These are phyloP conservation scores for Debaryomyces fabryi DNA, from an alignment of 1,139 yeast genomes.

Conservation along the genomic window DNA sequence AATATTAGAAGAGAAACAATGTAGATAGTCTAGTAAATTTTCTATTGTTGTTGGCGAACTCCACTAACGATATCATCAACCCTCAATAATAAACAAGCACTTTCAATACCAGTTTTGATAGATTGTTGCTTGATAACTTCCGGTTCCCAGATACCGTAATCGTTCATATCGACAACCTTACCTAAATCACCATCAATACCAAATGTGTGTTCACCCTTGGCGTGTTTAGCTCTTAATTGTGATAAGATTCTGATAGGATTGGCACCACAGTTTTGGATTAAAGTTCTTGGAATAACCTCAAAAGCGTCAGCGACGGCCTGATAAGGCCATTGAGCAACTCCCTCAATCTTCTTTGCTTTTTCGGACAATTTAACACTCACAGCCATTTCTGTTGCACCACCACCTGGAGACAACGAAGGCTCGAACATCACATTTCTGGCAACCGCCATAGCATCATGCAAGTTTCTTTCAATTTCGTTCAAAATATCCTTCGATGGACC, in stretches of 20 bases:
- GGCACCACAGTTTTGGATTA: slow-evolving; percentile 97
- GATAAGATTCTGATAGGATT: slow-evolving; percentile 89
- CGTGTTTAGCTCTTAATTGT: slow-evolving; percentile 94
- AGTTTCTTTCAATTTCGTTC: slow-evolving; percentile 93
- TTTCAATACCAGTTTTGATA: slow-evolving; percentile 94
- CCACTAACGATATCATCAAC: slow-evolving; percentile 99
- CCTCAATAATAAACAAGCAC: slow-evolving; percentile 90
- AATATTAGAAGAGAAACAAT: neutral
- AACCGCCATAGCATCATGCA: slow-evolving; percentile 99
- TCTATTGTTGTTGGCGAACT: slow-evolving; percentile 55
- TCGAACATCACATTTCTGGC: slow-evolving; percentile 94
- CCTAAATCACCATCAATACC: slow-evolving; percentile 97
- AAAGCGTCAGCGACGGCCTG: slow-evolving; percentile 98
- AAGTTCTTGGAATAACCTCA: slow-evolving; percentile 96
- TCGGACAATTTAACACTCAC: slow-evolving; percentile 87
- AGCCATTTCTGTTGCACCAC: slow-evolving; percentile 99
- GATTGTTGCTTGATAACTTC: slow-evolving; percentile 97
- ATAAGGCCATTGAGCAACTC: slow-evolving; percentile 98
- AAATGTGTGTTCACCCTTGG: slow-evolving; percentile 78
- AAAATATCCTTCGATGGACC: slow-evolving; percentile 98
- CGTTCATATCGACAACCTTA: slow-evolving; percentile 91
- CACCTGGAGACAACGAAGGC: slow-evolving; percentile 96
- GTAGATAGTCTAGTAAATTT: neutral
- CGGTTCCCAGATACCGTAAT: slow-evolving; percentile 98
- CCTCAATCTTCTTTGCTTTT: slow-evolving; percentile 89